A percentile compares a stretch with the other conserved stretches of the same genome.
phyloP scores from a whole-genome alignment of 2,329 filamentous ascomycete genomes.

The Aureobasidium sp. region DNA sequence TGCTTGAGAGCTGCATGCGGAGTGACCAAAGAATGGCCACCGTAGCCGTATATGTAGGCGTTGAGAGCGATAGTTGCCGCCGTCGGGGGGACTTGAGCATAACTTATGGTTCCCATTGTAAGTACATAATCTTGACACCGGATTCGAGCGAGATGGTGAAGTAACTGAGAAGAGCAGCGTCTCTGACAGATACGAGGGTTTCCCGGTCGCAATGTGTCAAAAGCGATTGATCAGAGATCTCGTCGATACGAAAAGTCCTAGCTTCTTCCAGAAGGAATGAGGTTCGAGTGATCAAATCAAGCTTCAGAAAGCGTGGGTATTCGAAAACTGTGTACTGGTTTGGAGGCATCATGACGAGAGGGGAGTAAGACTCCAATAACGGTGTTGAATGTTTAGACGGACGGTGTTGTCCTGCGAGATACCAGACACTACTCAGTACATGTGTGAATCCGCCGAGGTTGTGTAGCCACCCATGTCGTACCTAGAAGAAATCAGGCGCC shows the following conservation, averaged over 20 bases:
- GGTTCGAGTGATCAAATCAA: background rate
- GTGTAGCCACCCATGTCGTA: constrained; percentile 11
- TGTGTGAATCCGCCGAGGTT: constrained; percentile 7
- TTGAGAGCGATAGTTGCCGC: constrained; percentile 36
- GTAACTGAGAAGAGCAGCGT: background rate
- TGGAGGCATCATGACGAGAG: background rate
- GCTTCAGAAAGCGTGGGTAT: background rate
- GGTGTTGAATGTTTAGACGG: constrained; percentile 2
- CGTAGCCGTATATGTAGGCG: constrained; percentile 43
- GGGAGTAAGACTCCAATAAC: background rate
- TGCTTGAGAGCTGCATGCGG: constrained; percentile 41
- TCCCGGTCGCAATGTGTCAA: background rate
- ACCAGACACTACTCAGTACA: background rate
- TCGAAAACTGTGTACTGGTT: background rate
- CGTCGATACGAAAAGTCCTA: background rate
- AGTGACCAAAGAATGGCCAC: constrained; percentile 41
- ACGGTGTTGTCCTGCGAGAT: background rate
- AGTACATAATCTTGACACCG: background rate
- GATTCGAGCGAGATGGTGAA: background rate
- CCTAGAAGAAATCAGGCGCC: constrained; percentile 2
- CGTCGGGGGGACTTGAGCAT: constrained; percentile 27
- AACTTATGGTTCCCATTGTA: constrained; percentile 27
- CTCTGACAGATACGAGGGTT: too few species aligned
- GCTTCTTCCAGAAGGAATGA: background rate
- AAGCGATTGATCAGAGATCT: background rate